Percentiles rank a stretch among this genome's conserved stretches.
These are phyloP conservation scores for Tolypocladium nubicola DNA, from an alignment of 2,329 filamentous ascomycete genomes.

Conservation along the genomic window DNA sequence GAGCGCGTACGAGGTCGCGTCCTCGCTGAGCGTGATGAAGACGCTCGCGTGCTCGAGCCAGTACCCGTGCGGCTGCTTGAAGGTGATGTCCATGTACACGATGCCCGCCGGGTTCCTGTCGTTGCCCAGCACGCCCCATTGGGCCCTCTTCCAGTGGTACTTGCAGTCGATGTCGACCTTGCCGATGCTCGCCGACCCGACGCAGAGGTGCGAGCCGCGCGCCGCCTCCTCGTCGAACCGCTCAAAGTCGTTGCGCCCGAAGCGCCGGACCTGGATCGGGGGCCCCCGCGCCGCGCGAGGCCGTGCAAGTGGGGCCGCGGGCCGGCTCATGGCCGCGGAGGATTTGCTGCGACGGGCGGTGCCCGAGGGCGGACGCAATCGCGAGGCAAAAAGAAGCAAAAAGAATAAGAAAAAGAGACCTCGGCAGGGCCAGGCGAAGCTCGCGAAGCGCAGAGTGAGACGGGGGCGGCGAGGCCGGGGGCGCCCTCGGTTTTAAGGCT, in stretches of 20 bases:
- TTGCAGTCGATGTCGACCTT: conserved; percentile 11
- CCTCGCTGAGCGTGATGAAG: conserved; percentile 7
- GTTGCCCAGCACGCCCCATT: conserved; percentile 8
- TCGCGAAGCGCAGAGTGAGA: neutral
- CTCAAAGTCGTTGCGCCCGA: conserved; percentile 9
- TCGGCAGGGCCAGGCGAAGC: neutral
- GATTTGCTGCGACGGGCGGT: neutral
- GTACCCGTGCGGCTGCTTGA: conserved; percentile 8
- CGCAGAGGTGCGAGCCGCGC: conserved; percentile 6
- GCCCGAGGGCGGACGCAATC: neutral
- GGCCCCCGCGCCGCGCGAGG: neutral
- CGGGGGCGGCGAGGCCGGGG: neutral
- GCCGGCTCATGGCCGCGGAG: neutral
- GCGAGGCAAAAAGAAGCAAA: too few relatives aligned
- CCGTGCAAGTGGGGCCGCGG: neutral
- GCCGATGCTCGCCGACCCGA: conserved; percentile 6
- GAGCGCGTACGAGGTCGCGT: conserved; percentile 2
- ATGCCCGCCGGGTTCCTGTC: conserved; percentile 6
- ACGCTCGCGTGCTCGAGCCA: conserved; percentile 8
- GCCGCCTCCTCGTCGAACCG: conserved; percentile 7
- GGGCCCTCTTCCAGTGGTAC: conserved; percentile 7
- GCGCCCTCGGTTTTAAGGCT: neutral
- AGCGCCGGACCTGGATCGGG: conserved; percentile 7
- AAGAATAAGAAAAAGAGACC: neutral
- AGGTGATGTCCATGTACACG: conserved; percentile 10